Percentiles rank a stretch among this genome's conserved stretches.
Evolutionary conservation across 441 rosid genomes (phyloP).

Genomic region (Pelargonium citronellum): DNA sequence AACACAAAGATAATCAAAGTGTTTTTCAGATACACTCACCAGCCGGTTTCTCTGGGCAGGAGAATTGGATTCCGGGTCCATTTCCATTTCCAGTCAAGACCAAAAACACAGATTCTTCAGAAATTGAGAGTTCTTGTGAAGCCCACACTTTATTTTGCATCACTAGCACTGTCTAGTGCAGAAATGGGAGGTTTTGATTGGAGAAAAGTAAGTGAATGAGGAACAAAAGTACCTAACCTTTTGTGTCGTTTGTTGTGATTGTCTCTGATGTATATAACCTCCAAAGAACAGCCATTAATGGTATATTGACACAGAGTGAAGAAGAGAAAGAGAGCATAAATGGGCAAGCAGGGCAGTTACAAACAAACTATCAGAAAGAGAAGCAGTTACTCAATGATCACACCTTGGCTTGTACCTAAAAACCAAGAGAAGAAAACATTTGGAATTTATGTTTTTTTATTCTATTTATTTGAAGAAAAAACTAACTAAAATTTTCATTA

Average conservation of each 20-base stretch:
- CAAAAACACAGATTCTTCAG: background rate
- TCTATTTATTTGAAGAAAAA: no score
- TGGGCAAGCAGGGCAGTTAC: background rate
- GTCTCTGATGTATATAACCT: background rate
- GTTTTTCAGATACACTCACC: slow-evolving; percentile 13
- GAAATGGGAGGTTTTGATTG: background rate
- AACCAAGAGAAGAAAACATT: background rate
- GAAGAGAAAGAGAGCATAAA: background rate
- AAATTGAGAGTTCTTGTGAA: background rate
- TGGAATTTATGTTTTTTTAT: background rate
- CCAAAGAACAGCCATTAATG: background rate
- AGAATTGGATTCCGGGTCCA: slow-evolving; percentile 22
- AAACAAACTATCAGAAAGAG: background rate
- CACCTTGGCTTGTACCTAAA: background rate
- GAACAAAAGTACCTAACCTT: background rate
- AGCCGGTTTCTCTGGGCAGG: slow-evolving; percentile 16
- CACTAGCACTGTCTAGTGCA: background rate
- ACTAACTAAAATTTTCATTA: no score
- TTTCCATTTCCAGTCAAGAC: background rate
- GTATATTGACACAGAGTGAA: background rate
- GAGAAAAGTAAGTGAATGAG: background rate
- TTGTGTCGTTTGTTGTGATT: background rate
- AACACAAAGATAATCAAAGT: background rate
- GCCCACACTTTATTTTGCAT: background rate
- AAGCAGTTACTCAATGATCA: background rate